A percentile compares a stretch with the other conserved stretches of the same genome.
Evolutionary conservation across 164 flowering plant genomes (phyloP).

Genomic region (Liquidambar formosana): DNA sequence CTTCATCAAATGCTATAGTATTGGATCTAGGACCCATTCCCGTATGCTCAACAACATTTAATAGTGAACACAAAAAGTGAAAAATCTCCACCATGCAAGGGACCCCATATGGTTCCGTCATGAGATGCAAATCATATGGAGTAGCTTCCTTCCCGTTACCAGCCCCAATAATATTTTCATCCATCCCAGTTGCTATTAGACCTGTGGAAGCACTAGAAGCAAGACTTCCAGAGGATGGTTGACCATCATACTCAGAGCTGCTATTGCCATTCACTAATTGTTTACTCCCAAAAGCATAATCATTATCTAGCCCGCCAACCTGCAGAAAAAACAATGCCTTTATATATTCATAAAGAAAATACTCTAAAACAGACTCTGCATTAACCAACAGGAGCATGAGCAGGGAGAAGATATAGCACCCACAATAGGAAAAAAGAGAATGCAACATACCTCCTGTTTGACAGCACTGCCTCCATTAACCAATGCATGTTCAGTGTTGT

Average conservation of each 20-base stretch:
- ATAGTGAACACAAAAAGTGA: slow-evolving; percentile 56
- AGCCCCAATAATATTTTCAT: slow-evolving; percentile 25
- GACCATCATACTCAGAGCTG: slow-evolving; percentile 32
- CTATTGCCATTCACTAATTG: slow-evolving; percentile 38
- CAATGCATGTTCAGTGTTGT: slow-evolving; percentile 26
- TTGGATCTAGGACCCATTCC: slow-evolving; percentile 48
- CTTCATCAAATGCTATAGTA: slow-evolving; percentile 64
- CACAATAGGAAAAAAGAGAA: not conserved
- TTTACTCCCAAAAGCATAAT: slow-evolving; percentile 29
- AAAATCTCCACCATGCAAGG: slow-evolving; percentile 73
- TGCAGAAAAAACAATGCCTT: slow-evolving; percentile 20
- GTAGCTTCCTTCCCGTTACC: slow-evolving; percentile 30
- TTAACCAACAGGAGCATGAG: not conserved
- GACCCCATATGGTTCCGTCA: slow-evolving; percentile 61
- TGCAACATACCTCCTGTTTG: slow-evolving; percentile 43
- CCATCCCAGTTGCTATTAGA: slow-evolving; percentile 13
- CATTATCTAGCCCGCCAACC: slow-evolving; percentile 27
- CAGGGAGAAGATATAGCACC: not conserved
- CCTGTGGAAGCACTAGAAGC: slow-evolving; percentile 29
- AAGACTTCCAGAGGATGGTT: slow-evolving; percentile 9
- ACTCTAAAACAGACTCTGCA: too few relatives aligned
- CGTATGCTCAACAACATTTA: slow-evolving; percentile 47
- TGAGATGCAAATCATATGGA: slow-evolving; percentile 30
- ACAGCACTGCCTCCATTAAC: slow-evolving; percentile 31
- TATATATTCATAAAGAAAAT: not conserved